These are phyloP conservation scores for Sanghuangporus sanghuang DNA, from an alignment of 1,284 basidiomycete genomes.

Conservation along the genomic window DNA sequence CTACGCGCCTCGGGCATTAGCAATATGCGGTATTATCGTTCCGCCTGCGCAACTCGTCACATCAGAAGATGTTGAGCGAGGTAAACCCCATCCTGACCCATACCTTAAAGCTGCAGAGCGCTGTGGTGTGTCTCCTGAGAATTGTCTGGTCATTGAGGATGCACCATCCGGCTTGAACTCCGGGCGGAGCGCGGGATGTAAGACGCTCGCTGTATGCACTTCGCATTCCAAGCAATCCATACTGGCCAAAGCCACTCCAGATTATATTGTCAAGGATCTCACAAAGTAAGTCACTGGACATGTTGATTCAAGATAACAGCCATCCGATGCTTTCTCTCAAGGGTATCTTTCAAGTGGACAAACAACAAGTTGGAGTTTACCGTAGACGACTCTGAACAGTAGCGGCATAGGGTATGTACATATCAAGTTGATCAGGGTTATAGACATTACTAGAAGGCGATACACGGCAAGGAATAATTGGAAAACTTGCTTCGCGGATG, in stretches of 20 bases:
- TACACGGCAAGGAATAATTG: not conserved
- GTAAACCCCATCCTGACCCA: constrained; percentile 81
- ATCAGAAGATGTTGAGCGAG: constrained; percentile 65
- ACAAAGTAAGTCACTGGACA: constrained; percentile 36
- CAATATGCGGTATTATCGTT: constrained; percentile 50
- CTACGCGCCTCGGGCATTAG: constrained; percentile 60
- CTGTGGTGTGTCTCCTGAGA: constrained; percentile 42
- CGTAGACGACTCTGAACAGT: constrained; percentile 23
- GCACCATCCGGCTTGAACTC: constrained; percentile 74
- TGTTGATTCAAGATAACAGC: constrained; percentile 1
- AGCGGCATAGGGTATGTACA: not conserved
- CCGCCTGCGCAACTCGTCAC: constrained; percentile 61
- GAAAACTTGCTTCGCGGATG: too few species aligned
- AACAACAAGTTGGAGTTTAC: constrained; percentile 26
- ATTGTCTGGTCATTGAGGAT: constrained; percentile 79
- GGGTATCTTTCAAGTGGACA: constrained; percentile 27
- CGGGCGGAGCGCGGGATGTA: constrained; percentile 70
- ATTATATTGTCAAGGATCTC: constrained; percentile 50
- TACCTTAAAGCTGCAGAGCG: constrained; percentile 61
- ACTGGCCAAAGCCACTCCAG: constrained; percentile 41
- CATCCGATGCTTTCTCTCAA: constrained; percentile 11
- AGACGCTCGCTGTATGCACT: constrained; percentile 77
- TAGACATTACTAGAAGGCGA: not conserved
- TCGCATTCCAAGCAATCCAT: constrained; percentile 54
- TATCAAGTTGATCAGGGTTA: not conserved